Evolutionary conservation across 305 asterid genomes (phyloP).

Genomic region (Coffea humblotiana): DNA sequence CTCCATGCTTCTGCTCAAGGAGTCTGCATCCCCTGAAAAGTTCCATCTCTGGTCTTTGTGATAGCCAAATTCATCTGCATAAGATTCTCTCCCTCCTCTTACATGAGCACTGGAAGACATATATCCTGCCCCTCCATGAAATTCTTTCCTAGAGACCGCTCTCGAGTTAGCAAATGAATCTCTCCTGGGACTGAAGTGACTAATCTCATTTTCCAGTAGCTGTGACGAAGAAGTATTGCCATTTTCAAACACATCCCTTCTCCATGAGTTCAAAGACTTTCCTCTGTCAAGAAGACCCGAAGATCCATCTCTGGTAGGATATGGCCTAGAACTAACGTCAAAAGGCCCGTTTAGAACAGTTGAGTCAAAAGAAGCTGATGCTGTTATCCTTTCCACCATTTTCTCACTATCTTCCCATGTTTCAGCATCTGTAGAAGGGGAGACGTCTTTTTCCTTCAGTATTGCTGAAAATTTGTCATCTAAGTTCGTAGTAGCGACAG

Average conservation of each 20-base stretch:
- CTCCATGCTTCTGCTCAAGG: constrained; percentile 60
- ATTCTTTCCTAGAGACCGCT: constrained; percentile 55
- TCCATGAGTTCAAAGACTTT: constrained; percentile 65
- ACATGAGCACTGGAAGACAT: constrained; percentile 50
- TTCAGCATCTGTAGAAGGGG: constrained; percentile 52
- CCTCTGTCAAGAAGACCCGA: constrained; percentile 56
- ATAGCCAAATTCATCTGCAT: constrained; percentile 62
- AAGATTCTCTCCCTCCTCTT: constrained; percentile 55
- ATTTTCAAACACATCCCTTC: constrained; percentile 65
- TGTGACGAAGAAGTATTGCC: constrained; percentile 47
- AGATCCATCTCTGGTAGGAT: constrained; percentile 56
- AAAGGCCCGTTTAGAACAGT: constrained; percentile 46
- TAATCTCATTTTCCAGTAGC: constrained; percentile 53
- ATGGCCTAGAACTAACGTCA: constrained; percentile 60
- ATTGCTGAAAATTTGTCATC: constrained; percentile 50
- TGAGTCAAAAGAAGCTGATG: constrained; percentile 56
- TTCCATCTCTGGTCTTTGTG: constrained; percentile 72
- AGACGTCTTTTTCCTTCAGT: constrained; percentile 46
- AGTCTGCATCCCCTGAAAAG: constrained; percentile 52
- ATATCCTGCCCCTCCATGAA: constrained; percentile 63
- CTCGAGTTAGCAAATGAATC: constrained; percentile 64
- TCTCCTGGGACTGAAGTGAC: constrained; percentile 59
- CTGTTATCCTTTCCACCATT: constrained; percentile 64
- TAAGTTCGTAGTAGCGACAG: constrained; percentile 29
- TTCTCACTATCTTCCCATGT: constrained; percentile 91